These are phyloP conservation scores for Curvularia spicifera DNA, from an alignment of 2,329 filamentous ascomycete genomes.

Conservation along the genomic window DNA sequence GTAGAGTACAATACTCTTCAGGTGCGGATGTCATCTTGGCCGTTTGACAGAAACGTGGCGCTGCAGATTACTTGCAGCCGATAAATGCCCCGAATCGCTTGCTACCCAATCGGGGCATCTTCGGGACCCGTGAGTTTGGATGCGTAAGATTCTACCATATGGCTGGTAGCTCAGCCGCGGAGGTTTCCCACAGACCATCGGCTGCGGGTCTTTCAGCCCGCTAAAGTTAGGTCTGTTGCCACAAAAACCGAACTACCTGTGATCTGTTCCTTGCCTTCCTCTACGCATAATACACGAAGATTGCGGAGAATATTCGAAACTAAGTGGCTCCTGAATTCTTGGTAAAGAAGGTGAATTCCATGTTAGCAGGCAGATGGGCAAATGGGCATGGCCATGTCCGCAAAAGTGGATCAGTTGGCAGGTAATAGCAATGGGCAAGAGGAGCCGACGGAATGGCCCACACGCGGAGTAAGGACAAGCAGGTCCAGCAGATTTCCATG, in stretches of 20 bases:
- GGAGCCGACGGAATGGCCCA: background rate
- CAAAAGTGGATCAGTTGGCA: background rate
- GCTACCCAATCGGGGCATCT: conserved; percentile 9
- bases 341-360: background rate
- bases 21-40: background rate
- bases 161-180: conserved; percentile 3
- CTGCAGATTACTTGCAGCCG: background rate
- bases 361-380: background rate
- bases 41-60: background rate
- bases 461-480: background rate
- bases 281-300: background rate
- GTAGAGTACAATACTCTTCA: background rate
- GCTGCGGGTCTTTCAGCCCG: background rate
- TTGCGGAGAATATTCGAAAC: background rate
- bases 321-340: background rate
- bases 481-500: conserved; percentile 4
- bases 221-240: background rate
- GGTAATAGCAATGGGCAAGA: background rate
- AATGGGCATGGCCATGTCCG: background rate
- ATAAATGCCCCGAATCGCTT: background rate
- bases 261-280: background rate
- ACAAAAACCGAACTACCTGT: background rate
- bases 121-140: conserved; percentile 6
- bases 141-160: conserved; percentile 2
- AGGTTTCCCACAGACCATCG: background rate